Evolutionary conservation across 1,284 basidiomycete genomes (phyloP), one percentile per base, ranked within the genome.

Genomic region (Gastroboletus turbinatus): DNA sequence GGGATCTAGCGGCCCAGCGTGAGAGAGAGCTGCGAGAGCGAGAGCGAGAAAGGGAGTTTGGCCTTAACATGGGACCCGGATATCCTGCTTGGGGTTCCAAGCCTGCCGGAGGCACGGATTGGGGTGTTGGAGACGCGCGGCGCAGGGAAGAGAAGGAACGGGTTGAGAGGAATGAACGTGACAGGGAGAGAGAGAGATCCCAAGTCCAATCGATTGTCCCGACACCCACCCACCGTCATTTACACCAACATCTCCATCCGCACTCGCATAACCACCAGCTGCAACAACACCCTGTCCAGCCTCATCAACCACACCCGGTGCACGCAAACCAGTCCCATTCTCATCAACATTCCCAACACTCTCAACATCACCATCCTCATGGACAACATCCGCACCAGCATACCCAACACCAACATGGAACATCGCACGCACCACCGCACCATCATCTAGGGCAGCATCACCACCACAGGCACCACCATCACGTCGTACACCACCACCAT

Each of bases 401-500:
- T 53, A 59, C 55, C 25, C 65, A 71, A n/a, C 71, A 74, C 50
- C 76, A 76, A 43, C 69, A 73, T 35, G 69, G 71, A 49, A 29
- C 62, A 46, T 25, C 66, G 17, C 63, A 70, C 21, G 72, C 59
- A 47, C 66, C 60, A 21, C 61, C 65, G 2, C 68, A 73, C 32
- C 67, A 67, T 43, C 75, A 74, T 50, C 57, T 64, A 21, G 60
- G 53, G 10, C 67, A 68, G 6, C 72, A 78, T 48, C 73, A 76
- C 52, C 76, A 80, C 50, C 70, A 73, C 50, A 70, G 72, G 54
- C 73, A 78, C 35, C 78, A 78, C 51, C 76, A 79, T 56, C 78
- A 80, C 50, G 73, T 78, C 43, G 64, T 74, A 50, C 78, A 79
- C 52, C 71, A 79, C 49, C 78, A 80, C 51, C 76, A 74, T 57